Conservation (phyloP, 2,329 filamentous ascomycete species). For the Parastagonospora nodorum region DNA sequence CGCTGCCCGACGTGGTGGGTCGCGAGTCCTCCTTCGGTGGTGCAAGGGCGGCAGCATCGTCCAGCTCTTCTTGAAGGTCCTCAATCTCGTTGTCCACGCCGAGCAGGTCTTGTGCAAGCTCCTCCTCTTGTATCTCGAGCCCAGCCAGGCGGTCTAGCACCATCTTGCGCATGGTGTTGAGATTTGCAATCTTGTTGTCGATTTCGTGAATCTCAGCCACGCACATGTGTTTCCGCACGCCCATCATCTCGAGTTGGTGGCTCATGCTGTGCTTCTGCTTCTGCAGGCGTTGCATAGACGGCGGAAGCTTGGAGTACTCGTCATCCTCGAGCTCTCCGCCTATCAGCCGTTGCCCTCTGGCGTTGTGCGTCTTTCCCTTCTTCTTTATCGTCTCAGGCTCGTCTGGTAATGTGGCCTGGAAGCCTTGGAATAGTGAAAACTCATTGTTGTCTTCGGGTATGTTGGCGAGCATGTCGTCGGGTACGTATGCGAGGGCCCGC, state of each 20-base stretch:
- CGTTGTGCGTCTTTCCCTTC: conserved; percentile 66
- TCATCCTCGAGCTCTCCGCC: conserved; percentile 61
- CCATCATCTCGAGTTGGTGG: conserved; percentile 88
- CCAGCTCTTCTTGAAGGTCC: conserved; percentile 64
- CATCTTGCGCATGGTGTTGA: conserved; percentile 90
- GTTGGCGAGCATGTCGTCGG: conserved; percentile 86
- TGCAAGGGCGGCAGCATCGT: conserved; percentile 55
- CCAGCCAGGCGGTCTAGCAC: conserved; percentile 84
- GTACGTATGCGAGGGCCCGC: conserved; percentile 82
- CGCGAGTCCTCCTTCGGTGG: conserved; percentile 45
- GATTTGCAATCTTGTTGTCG: conserved; percentile 92
- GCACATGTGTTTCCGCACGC: conserved; percentile 95
- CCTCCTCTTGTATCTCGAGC: conserved; percentile 86
- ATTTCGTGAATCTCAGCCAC: conserved; percentile 95
- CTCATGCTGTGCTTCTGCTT: conserved; percentile 79
- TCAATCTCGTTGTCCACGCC: conserved; percentile 67
- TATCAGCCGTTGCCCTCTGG: conserved; percentile 77
- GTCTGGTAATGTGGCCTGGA: conserved; percentile 87
- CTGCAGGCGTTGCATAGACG: conserved; percentile 73
- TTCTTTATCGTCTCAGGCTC: conserved; percentile 56
- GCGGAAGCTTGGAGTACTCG: conserved; percentile 62
- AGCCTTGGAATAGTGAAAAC: conserved; percentile 96
- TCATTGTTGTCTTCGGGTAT: conserved; percentile 84
- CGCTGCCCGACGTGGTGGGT: conserved; percentile 55
- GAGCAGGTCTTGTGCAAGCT: conserved; percentile 82